Percentiles rank a stretch among this genome's conserved stretches.
Evolutionary conservation across 208 protist species (phyloP).

Genomic region (Leishmania aethiopica): DNA sequence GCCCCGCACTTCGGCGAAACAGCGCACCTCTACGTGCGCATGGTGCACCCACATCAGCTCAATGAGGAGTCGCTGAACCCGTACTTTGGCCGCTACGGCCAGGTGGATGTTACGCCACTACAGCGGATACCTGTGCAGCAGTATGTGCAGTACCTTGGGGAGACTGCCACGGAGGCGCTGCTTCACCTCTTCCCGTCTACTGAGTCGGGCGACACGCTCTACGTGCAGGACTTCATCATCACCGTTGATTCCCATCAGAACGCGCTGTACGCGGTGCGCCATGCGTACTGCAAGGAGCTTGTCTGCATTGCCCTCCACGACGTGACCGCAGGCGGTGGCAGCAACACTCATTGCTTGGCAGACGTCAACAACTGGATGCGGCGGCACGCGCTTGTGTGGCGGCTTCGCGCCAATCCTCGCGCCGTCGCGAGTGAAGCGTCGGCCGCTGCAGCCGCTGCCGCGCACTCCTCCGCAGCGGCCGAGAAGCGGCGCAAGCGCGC

Average conservation of each 20-base stretch:
- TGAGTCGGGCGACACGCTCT: conserved; percentile 24
- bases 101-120: conserved; percentile 65
- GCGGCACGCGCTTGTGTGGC: conserved; percentile 32
- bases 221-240: conserved; percentile 88
- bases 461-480: background rate
- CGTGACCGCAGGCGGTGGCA: background rate
- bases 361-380: conserved; percentile 61
- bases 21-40: conserved; percentile 73
- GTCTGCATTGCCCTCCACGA: conserved; percentile 82
- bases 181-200: conserved; percentile 25
- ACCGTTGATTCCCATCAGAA: conserved; percentile 77
- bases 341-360: conserved; percentile 59
- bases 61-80: conserved; percentile 89
- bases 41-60: conserved; percentile 58
- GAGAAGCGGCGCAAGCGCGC: conserved; percentile 21
- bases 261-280: conserved; percentile 59
- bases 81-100: conserved; percentile 90
- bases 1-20: conserved; percentile 15
- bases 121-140: conserved; percentile 41
- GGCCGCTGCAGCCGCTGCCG: background rate
- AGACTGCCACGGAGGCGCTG: conserved; percentile 24
- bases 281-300: conserved; percentile 85
- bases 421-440: background rate
- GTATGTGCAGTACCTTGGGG: conserved; percentile 18
- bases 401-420: conserved; percentile 12